Evolutionary conservation across 2,329 filamentous ascomycete genomes (phyloP), one percentile per base, ranked within the genome.

Genomic region (Ceratocystis harringtonii): DNA sequence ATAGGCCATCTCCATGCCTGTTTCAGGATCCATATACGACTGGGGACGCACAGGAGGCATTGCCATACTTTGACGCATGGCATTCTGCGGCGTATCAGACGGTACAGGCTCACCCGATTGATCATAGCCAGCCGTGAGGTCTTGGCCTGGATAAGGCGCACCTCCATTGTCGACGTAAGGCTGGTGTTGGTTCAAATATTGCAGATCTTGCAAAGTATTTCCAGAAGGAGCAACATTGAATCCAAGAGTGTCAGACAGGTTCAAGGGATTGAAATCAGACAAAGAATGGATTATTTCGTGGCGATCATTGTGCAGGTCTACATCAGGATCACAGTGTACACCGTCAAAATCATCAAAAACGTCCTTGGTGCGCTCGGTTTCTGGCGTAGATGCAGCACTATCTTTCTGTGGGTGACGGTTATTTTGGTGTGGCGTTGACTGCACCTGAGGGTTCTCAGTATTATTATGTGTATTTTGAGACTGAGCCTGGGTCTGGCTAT

Each of bases 311-410:
- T 41, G 36, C 36, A 41, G 36, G 36, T 69, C 58, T 10, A 65
- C n/a, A 4, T 84, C 80, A 3, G 85, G 81, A 32, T 83, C 80
- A 72, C 85, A 90, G 72, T 92, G 88, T 15, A 87, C 86, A 45
- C 89, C 89, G 72, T 94, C 89, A 71, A 94, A 94, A 72, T 92
- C 88, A 52, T 84, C 81, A 76, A 92, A 94, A 2, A 88, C 82
- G 48, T 80, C 79, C 76, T 68, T 84, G 78, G 19, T 83, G 83
- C 72, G 88, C 41, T 87, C 84, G 66, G 80, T 85, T 1, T 87
- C 88, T 65, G 81, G 81, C 17, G 55, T 30, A 19, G 66, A 67
- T 12, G 48, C 48, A 25, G 50, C 32, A 5, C 62, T 48, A 45
- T 44, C 41, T 64, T 61, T 44, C 3, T 52, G 17, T 17, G 63